Evolutionary conservation across 2,329 filamentous ascomycete species (phyloP).

Genomic region (Blumeria graminis): DNA sequence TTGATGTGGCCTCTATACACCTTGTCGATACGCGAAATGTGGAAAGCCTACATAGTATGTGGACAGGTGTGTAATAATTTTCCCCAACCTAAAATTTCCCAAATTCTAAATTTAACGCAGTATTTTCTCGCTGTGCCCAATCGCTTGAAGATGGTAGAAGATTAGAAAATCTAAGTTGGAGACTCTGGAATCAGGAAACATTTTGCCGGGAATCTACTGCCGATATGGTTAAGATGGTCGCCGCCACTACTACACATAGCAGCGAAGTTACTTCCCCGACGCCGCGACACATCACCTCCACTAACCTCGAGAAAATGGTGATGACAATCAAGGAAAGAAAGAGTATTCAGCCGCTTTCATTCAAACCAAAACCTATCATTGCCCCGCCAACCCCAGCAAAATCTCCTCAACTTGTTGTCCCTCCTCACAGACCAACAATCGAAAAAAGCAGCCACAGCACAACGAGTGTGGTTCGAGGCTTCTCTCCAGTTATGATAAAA

Average conservation of each 20-base stretch:
- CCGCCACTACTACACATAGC: constrained; percentile 19
- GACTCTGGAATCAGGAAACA: constrained; percentile 81
- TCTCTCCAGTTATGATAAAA: constrained; percentile 52
- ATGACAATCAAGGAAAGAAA: constrained; percentile 72
- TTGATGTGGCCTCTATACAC: constrained; percentile 79
- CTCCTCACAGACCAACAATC: constrained; percentile 9
- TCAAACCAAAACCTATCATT: constrained; percentile 15
- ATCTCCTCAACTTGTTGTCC: constrained; percentile 10
- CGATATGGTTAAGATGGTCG: constrained; percentile 18
- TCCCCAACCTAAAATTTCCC: neutral
- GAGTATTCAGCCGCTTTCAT: constrained; percentile 31
- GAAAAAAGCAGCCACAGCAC: constrained; percentile 14
- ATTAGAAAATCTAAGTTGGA: constrained; percentile 88
- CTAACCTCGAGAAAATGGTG: constrained; percentile 84
- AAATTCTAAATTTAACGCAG: constrained; percentile 20
- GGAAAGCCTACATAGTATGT: constrained; percentile 88
- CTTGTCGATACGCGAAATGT: constrained; percentile 84
- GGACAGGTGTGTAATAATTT: constrained; percentile 52
- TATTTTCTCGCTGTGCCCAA: constrained; percentile 84
- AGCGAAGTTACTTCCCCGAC: constrained; percentile 4
- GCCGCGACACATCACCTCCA: constrained; percentile 64
- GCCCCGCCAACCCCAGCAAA: constrained; percentile 20
- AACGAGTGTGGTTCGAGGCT: constrained; percentile 58
- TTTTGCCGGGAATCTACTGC: constrained; percentile 55
- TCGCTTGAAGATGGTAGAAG: constrained; percentile 81